Base-by-base conservation (phyloP, 2,329 filamentous ascomycete species). In the Camillea tinctor region DNA sequence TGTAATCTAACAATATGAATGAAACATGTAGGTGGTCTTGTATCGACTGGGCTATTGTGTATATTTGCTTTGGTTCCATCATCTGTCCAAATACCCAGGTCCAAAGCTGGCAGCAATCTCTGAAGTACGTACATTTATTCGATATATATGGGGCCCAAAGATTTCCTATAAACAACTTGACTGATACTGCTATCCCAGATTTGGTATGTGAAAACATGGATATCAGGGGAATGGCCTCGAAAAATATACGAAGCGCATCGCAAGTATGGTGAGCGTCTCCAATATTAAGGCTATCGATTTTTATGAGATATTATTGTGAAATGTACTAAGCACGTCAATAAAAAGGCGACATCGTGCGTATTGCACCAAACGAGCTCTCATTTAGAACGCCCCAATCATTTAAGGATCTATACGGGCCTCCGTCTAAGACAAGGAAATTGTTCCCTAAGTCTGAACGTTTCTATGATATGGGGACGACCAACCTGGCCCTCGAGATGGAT, bases 351-450 rank as follows among this genome's bases (percentile, higher is more conserved):
- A 22, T 66, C 36, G 52, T 66, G 9, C 63, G 64, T 4, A 66
- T 66, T 50, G 63, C 64, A n/a, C 63, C 64, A 3, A 64, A 65
- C 51, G 63, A 66, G 57, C 54, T 66, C n/a, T 66, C 64, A 5
- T 66, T 65, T 51, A 56, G 30, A n/a, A 56, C 57, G 2, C 49
- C 50, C 3, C 60, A 62, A 44, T 56, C 59, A 1, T 59, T 58
- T 54, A 60, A 61, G 53, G 63, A 66, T 51, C 60, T 66, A 5
- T 65, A 66, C 21, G 59, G 55, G 1, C 55, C 64, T 4, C 53
- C 65, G 11, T 60, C 63, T 11, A 67, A 67, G 54, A 55, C 59
- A 2, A 52, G 60, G 9, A 66, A 67, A 59, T 59, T 67, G 3
- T 68, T 67, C 22, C 17, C 54, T 13, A 67, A 67, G 44, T 63